phyloP scores from a whole-genome alignment of 176 grass and related monocot species.

The Musa acuminata region DNA sequence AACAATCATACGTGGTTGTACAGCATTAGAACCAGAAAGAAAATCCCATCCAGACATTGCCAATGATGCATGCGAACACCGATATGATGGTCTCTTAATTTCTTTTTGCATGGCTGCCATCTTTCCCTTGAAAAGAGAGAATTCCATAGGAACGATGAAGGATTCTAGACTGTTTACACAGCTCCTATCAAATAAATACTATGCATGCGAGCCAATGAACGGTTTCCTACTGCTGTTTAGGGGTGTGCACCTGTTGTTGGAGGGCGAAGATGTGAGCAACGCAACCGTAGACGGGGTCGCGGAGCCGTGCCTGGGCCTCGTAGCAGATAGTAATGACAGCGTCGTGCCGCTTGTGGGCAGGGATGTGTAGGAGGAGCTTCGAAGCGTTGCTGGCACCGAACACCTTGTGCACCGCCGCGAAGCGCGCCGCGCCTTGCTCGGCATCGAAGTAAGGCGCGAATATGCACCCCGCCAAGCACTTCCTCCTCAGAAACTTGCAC shows the following conservation, averaged over 20 bases:
- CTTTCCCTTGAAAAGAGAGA: no score
- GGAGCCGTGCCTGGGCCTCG: conserved; percentile 81
- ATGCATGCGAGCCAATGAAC: no score
- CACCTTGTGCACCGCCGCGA: conserved; percentile 97
- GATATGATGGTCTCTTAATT: no score
- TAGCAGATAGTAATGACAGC: conserved; percentile 97
- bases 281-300: conserved; percentile 92
- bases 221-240: no score
- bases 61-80: no score
- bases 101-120: no score
- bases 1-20: no score
- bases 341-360: conserved; percentile 76
- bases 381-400: conserved; percentile 97
- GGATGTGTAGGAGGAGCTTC: conserved; percentile 92
- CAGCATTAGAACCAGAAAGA: no score
- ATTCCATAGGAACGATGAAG: no score
- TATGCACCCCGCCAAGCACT: conserved; percentile 93
- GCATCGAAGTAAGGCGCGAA: conserved; percentile 97
- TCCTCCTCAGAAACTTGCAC: conserved; percentile 90
- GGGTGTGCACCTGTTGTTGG: conserved; percentile 66
- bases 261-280: conserved; percentile 98
- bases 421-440: conserved; percentile 93
- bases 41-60: no score
- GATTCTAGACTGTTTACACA: no score
- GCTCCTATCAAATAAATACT: no score